A percentile compares a stretch with the other conserved stretches of the same genome.
Conservation (phyloP, 768 basidiomycete species). For the Gymnopilus dilepis region DNA sequence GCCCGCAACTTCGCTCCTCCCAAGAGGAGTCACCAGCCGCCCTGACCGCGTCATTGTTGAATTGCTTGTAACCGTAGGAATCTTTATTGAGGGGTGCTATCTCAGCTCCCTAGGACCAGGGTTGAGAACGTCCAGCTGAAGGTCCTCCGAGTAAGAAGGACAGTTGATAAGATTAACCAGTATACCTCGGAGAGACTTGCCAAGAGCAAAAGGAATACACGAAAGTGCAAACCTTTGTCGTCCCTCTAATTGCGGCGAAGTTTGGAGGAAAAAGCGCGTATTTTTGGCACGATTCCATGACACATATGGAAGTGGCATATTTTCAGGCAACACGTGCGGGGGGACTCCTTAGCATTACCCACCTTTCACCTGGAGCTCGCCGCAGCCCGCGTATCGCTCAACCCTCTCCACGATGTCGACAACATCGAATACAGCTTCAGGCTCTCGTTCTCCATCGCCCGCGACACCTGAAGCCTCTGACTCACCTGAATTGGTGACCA, state of each 20-base stretch:
- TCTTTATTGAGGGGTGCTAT: neutral
- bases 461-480: conserved; percentile 70
- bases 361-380: conserved; percentile 23
- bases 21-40: neutral
- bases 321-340: conserved; percentile 13
- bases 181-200: neutral
- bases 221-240: neutral
- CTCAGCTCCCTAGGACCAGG: neutral
- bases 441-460: conserved; percentile 77
- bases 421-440: conserved; percentile 56
- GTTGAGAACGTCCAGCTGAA: neutral
- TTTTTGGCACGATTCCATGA: no score
- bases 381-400: conserved; percentile 20
- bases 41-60: neutral
- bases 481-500: conserved; percentile 50
- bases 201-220: neutral
- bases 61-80: neutral
- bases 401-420: conserved; percentile 54
- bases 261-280: neutral
- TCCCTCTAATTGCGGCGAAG: neutral
- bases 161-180: neutral
- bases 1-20: neutral
- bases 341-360: conserved; percentile 10
- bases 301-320: conserved; percentile 3
- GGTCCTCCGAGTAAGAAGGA: conserved; percentile 3